Evolutionary conservation across 768 basidiomycete genomes (phyloP), one percentile per base, ranked within the genome.

Genomic region (Rhodotorula paludigena): DNA sequence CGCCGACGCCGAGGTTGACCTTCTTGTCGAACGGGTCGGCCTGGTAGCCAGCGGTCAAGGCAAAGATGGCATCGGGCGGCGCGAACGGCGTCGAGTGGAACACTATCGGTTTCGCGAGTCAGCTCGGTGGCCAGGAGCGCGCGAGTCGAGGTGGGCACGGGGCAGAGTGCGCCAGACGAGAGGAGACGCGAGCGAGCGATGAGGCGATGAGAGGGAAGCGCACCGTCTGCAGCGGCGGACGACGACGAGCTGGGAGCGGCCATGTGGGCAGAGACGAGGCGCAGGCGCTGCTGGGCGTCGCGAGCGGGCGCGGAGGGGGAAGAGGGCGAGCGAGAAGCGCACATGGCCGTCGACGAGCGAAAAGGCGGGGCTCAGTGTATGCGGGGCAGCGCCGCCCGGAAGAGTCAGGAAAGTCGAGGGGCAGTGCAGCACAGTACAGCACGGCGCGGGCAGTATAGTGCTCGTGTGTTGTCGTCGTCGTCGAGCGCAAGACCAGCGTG

Each of bases 1-100:
- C 90, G 75, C 96, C 96, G 72, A 97, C 96, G 77, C 96, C 96
- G 65, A 99, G 83, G 81, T 98, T 99, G 77, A 99, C 94, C 80
- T 98, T 98, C 73, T 87, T 86, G 25, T 89, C 82, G 78, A 89
- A 86, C 75, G 85, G 87, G 84, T 97, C 92, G 51, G 91, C 90
- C 82, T 93, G 96, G 85, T 92, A 99, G 36, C 92, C 91, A 77
- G 97, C 94, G 36, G 89, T 88, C 56, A 99, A 77, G 73, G 79
- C 78, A 75, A 75, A 73, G 73, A 78, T 78, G 36, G 74, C 67
- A 51, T 75, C 73, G 44, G 72, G 38, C 8, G 68, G 65, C 18
- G 67, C 65, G 30, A 54, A 57, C 15, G 57, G 63, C 41, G 57
- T 59, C 33, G 53, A 48, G 28, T 55, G 57, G 41, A 57, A 69